Evolutionary conservation across 1,284 basidiomycete genomes (phyloP).

Genomic region (Moesziomyces antarcticus): DNA sequence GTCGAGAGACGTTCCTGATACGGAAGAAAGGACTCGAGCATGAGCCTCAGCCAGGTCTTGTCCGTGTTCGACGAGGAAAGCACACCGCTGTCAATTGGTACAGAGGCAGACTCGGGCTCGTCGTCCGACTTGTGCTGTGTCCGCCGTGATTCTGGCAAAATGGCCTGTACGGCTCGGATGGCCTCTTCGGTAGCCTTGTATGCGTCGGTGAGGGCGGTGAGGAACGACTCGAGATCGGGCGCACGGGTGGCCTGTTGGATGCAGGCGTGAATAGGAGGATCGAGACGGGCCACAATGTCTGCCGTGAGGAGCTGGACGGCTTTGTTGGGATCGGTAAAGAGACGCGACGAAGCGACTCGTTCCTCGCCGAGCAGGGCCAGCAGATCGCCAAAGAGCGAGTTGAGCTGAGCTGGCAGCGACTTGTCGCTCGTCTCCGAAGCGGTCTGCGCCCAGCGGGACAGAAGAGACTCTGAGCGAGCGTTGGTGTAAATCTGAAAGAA

Average conservation of each 20-base stretch:
- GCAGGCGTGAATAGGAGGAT: slow-evolving; percentile 30
- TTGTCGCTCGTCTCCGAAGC: slow-evolving; percentile 20
- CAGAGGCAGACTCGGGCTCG: slow-evolving; percentile 1
- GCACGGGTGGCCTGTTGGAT: slow-evolving; percentile 21
- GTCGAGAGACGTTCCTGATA: slow-evolving; percentile 38
- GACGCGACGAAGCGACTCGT: slow-evolving; percentile 22
- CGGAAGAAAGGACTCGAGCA: slow-evolving; percentile 34
- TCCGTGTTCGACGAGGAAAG: slow-evolving; percentile 18
- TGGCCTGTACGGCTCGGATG: slow-evolving; percentile 11
- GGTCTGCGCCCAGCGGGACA: slow-evolving; percentile 29
- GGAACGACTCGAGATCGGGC: slow-evolving; percentile 25
- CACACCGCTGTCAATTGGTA: slow-evolving; percentile 23
- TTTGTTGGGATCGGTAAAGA: slow-evolving; percentile 35
- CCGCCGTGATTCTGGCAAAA: slow-evolving; percentile 13
- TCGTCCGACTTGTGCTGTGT: slow-evolving; percentile 6
- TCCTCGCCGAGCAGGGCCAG: slow-evolving; percentile 50
- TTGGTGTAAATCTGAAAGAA: slow-evolving; percentile 39
- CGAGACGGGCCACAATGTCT: slow-evolving; percentile 21
- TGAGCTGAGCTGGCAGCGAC: slow-evolving; percentile 21
- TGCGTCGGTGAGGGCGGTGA: slow-evolving; percentile 25
- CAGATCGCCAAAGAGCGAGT: slow-evolving; percentile 26
- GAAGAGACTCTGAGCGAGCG: slow-evolving; percentile 20
- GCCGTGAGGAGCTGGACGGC: slow-evolving; percentile 31
- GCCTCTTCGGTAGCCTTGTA: slow-evolving; percentile 37
- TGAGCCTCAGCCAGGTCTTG: slow-evolving; percentile 30